Evolutionary conservation across 768 basidiomycete genomes (phyloP).

Genomic region (Epithele typhae): DNA sequence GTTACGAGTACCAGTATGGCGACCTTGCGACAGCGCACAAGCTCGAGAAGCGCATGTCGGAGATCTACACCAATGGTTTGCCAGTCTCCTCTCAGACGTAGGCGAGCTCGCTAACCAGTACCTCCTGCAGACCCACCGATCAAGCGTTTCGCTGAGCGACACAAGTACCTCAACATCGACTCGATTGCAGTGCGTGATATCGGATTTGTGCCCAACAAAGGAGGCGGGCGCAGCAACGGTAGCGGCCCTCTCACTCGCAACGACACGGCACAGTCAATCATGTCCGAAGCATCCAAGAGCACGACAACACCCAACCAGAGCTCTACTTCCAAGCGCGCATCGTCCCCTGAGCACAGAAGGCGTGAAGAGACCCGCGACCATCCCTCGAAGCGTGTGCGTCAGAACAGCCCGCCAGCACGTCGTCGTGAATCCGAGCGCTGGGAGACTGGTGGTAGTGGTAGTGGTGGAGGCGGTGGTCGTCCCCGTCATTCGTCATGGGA

Average conservation of each 20-base stretch:
- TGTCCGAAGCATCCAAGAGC: conserved; percentile 12
- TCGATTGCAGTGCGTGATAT: conserved; percentile 87
- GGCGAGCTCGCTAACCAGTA: neutral
- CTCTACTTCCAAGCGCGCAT: conserved; percentile 23
- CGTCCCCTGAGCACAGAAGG: conserved; percentile 35
- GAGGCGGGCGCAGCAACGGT: conserved; percentile 14
- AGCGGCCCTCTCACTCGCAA: conserved; percentile 26
- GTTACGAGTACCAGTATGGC: conserved; percentile 95
- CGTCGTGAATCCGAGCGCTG: conserved; percentile 47
- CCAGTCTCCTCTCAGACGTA: neutral
- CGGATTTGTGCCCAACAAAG: conserved; percentile 58
- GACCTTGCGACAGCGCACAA: conserved; percentile 85
- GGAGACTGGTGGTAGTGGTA: conserved; percentile 24
- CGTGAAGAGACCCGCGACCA: conserved; percentile 40
- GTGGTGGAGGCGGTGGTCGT: conserved; percentile 21
- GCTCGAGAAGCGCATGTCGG: conserved; percentile 84
- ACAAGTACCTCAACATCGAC: conserved; percentile 79
- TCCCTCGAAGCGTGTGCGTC: conserved; percentile 42
- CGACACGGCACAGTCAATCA: conserved; percentile 30
- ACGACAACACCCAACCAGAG: conserved; percentile 8
- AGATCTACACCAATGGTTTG: conserved; percentile 82
- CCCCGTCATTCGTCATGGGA: conserved; percentile 43
- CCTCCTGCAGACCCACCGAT: conserved; percentile 70
- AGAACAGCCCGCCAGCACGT: conserved; percentile 41
- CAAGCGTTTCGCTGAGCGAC: conserved; percentile 86